These are phyloP conservation scores for Fraxinus angustifolia DNA, from an alignment of 305 asterid species.

Conservation along the genomic window DNA sequence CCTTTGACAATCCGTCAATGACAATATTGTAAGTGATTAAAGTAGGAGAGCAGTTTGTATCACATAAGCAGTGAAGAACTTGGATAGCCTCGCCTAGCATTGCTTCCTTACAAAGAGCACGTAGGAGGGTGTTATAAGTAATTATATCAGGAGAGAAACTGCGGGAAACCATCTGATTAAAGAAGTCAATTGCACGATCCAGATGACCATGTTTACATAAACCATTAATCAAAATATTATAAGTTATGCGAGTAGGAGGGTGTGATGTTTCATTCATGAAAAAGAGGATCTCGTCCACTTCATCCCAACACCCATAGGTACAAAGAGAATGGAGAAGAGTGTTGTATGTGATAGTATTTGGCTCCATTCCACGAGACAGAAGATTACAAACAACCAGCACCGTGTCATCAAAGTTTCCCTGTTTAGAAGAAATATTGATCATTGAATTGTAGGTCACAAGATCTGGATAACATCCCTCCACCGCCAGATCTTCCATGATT, in stretches of 20 bases:
- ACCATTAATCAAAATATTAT: slow-evolving; percentile 72
- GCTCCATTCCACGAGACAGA: slow-evolving; percentile 66
- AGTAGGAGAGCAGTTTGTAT: slow-evolving; percentile 49
- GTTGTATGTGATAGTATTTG: slow-evolving; percentile 66
- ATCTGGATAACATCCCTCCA: slow-evolving; percentile 84
- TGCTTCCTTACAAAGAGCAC: slow-evolving; percentile 60
- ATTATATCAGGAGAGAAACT: slow-evolving; percentile 60
- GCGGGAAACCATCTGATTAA: slow-evolving; percentile 55
- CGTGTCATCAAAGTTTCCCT: slow-evolving; percentile 54
- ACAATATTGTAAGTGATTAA: slow-evolving; percentile 68
- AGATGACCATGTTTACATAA: slow-evolving; percentile 70
- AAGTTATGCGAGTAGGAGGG: slow-evolving; percentile 62
- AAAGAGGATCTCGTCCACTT: slow-evolving; percentile 53
- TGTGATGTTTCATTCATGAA: slow-evolving; percentile 61
- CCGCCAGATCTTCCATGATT: slow-evolving; percentile 71
- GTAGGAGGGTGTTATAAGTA: slow-evolving; percentile 75
- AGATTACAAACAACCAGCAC: slow-evolving; percentile 44
- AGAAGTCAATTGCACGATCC: slow-evolving; percentile 65
- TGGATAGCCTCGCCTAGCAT: slow-evolving; percentile 62
- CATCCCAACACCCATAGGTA: slow-evolving; percentile 54
- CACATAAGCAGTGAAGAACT: slow-evolving; percentile 40
- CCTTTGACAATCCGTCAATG: slow-evolving; percentile 72
- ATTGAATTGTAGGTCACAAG: slow-evolving; percentile 74
- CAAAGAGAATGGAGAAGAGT: slow-evolving; percentile 76
- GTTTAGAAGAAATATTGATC: slow-evolving; percentile 62